Percentiles rank a stretch among this genome's conserved stretches.
Evolutionary conservation across 176 grass and related monocot species (phyloP).

Genomic region (Thinopyrum elongatum): DNA sequence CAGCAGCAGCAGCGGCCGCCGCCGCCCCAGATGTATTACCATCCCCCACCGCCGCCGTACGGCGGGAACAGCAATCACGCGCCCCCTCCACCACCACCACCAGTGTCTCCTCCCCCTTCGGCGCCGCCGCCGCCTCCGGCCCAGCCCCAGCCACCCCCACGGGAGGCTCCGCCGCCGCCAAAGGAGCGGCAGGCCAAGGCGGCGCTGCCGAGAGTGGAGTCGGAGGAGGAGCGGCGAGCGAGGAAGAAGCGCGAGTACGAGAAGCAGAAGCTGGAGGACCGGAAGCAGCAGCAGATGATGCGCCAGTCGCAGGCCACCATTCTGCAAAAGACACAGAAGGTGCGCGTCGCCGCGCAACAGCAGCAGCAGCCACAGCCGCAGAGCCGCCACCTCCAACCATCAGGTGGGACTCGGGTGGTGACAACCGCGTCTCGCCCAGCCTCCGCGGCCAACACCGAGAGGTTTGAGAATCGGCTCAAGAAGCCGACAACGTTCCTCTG

Average conservation of each 20-base stretch:
- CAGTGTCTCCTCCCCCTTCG: constrained; percentile 33
- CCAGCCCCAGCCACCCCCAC: constrained; percentile 3
- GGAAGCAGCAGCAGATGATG: constrained; percentile 71
- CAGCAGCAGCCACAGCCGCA: constrained; percentile 33
- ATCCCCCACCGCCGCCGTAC: constrained; percentile 39
- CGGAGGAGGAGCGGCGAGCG: constrained; percentile 63
- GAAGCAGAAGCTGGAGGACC: constrained; percentile 80
- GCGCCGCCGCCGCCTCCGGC: constrained; percentile 49
- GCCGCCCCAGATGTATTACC: constrained; percentile 43
- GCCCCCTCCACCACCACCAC: constrained; percentile 43
- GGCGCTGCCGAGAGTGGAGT: constrained; percentile 48
- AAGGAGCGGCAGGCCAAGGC: constrained; percentile 43
- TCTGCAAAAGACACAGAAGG: constrained; percentile 77
- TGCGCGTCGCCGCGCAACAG: not conserved
- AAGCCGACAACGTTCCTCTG: constrained; percentile 97
- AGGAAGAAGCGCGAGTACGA: constrained; percentile 84
- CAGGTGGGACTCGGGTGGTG: constrained; percentile 15
- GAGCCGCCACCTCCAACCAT: constrained; percentile 34
- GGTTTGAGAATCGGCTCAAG: constrained; percentile 82
- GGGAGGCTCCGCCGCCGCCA: not conserved
- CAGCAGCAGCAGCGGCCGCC: constrained; percentile 14
- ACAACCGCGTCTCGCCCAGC: constrained; percentile 29
- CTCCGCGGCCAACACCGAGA: constrained; percentile 42
- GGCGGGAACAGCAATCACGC: constrained; percentile 35
- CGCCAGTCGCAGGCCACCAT: constrained; percentile 74